Conservation (phyloP, 2,329 filamentous ascomycete genomes). For the Xylaria multiplex region DNA sequence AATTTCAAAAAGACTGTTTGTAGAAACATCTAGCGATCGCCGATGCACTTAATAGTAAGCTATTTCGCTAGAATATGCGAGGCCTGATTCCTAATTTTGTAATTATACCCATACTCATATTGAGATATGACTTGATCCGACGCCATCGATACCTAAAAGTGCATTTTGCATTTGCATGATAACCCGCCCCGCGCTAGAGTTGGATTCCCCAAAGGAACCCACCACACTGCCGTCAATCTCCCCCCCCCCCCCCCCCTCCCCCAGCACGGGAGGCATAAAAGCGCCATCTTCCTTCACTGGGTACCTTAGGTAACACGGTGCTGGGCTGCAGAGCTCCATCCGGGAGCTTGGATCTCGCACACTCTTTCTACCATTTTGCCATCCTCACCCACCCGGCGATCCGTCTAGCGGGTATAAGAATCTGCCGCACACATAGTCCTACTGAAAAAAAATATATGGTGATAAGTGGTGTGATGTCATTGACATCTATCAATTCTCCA, state of each 20-base stretch:
- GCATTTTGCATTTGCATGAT: constrained; percentile 13
- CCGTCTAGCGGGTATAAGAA: constrained; percentile 29
- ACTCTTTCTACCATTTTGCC: constrained; percentile 42
- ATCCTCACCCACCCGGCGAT: constrained; percentile 37
- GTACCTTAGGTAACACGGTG: constrained; percentile 18
- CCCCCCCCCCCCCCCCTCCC: background rate
- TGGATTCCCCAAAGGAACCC: constrained; percentile 13
- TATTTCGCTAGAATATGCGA: constrained; percentile 8
- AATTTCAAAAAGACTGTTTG: constrained; percentile 2
- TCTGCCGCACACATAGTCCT: constrained; percentile 31
- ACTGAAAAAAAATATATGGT: constrained; percentile 32
- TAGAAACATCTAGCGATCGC: background rate
- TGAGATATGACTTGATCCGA: constrained; percentile 11
- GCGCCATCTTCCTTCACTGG: constrained; percentile 9
- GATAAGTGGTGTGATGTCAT: constrained; percentile 13
- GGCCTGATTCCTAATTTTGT: constrained; percentile 4
- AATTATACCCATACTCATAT: constrained; percentile 8
- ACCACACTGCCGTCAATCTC: constrained; percentile 12
- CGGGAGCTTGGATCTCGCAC: constrained; percentile 37
- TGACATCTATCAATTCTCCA: constrained; percentile 40
- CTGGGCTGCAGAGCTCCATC: constrained; percentile 37
- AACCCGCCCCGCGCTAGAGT: constrained; percentile 32
- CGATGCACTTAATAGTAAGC: constrained; percentile 7
- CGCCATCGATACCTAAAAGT: constrained; percentile 10
- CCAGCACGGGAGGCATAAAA: constrained; percentile 13